Percentiles rank a stretch among this genome's conserved stretches.
Conservation (phyloP, 331 rosid genomes). For the Cydonia oblonga region DNA sequence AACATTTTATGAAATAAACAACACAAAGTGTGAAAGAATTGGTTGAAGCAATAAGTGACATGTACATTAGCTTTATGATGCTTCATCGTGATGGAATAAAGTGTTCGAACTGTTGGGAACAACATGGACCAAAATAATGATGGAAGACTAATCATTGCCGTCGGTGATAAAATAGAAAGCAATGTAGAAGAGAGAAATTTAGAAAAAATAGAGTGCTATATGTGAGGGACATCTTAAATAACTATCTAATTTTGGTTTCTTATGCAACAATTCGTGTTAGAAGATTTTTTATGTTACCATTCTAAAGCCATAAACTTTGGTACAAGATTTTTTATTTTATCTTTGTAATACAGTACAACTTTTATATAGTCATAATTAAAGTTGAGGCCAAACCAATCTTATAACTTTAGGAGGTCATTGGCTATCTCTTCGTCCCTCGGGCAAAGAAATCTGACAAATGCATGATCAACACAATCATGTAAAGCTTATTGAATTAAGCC, state of each 20-base stretch:
- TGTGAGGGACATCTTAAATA: not conserved
- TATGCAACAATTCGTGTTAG: not conserved
- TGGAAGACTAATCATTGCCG: not conserved
- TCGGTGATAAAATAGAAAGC: not conserved
- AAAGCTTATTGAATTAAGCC: no score
- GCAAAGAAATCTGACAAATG: no score
- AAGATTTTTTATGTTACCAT: not conserved
- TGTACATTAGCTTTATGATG: not conserved
- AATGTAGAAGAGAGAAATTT: not conserved
- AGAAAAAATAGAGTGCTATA: not conserved
- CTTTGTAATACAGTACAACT: no score
- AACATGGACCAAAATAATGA: not conserved
- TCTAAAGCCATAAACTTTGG: not conserved
- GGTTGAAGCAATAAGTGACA: slow-evolving; percentile 3
- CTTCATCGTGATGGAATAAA: not conserved
- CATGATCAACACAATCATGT: no score
- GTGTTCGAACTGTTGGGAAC: not conserved
- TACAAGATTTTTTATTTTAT: no score
- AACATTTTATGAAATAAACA: not conserved
- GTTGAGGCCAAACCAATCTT: no score
- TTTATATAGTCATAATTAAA: no score
- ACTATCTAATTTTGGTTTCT: not conserved
- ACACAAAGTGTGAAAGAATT: not conserved
- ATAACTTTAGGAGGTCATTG: no score
- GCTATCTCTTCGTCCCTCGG: no score